phyloP scores from a whole-genome alignment of 805 yeast species.

The Candida golubevii region DNA sequence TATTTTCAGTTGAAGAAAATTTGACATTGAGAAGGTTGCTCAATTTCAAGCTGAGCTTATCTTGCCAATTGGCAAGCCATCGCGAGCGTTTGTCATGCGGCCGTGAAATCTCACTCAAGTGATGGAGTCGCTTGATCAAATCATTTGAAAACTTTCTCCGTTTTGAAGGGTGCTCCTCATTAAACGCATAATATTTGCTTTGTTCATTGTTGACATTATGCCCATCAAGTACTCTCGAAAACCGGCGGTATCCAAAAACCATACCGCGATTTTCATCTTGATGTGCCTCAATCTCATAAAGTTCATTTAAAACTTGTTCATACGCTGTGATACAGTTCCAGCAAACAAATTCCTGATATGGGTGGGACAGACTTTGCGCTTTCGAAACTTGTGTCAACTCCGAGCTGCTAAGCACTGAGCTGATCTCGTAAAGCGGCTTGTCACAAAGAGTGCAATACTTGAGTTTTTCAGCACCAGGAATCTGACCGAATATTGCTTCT shows the following conservation, averaged over 20 bases:
- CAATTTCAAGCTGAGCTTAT: conserved; percentile 9
- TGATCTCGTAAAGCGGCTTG: conserved; percentile 60
- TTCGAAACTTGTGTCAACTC: conserved; percentile 1
- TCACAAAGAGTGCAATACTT: conserved; percentile 67
- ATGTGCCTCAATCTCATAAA: conserved; percentile 15
- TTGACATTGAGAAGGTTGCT: not conserved
- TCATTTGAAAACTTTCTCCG: conserved; percentile 24
- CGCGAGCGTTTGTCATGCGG: conserved; percentile 8
- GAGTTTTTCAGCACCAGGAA: conserved; percentile 36
- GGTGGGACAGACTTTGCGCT: conserved; percentile 12
- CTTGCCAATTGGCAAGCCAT: conserved; percentile 9
- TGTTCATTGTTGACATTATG: no score
- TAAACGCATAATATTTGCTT: no score
- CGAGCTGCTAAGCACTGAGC: conserved; percentile 33
- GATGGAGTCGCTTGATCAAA: conserved; percentile 18
- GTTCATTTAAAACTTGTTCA: conserved; percentile 47
- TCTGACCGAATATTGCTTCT: conserved; percentile 35
- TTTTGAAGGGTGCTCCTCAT: not conserved
- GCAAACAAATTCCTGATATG: conserved; percentile 57
- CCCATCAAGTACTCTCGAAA: no score
- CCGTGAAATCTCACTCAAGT: conserved; percentile 14
- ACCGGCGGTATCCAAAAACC: no score
- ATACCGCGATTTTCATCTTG: not conserved
- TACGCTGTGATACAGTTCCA: conserved; percentile 56
- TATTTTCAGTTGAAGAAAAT: conserved; percentile 1